Evolutionary conservation across 305 asterid species (phyloP).

Genomic region (Fraxinus dipetala): DNA sequence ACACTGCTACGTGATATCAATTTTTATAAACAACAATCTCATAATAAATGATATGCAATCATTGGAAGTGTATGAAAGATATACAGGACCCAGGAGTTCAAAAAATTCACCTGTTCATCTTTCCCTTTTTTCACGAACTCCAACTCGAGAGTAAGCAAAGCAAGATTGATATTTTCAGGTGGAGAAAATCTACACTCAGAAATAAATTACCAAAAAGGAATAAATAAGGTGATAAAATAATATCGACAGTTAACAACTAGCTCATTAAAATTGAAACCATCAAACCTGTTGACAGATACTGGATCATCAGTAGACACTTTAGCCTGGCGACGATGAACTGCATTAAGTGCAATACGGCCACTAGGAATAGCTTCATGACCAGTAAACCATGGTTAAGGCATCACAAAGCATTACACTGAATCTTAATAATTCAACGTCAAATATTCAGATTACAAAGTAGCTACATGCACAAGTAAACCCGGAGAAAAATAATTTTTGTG

Average conservation of each 20-base stretch:
- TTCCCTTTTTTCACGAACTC: conserved; percentile 89
- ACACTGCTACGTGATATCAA: not conserved
- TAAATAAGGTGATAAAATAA: not conserved
- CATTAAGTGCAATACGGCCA: conserved; percentile 78
- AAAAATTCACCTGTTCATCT: conserved; percentile 70
- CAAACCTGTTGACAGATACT: conserved; percentile 69
- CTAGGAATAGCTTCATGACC: conserved; percentile 51
- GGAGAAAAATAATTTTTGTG: not conserved
- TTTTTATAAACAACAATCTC: not conserved
- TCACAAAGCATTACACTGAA: conserved; percentile 17
- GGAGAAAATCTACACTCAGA: conserved; percentile 56
- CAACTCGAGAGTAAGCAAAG: conserved; percentile 82
- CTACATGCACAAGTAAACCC: not conserved
- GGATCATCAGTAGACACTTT: conserved; percentile 82
- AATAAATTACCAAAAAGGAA: conserved; percentile 23
- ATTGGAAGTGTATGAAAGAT: not conserved
- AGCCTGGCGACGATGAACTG: conserved; percentile 87
- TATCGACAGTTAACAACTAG: not conserved
- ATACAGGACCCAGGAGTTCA: not conserved
- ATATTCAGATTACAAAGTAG: not conserved
- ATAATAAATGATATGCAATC: not conserved
- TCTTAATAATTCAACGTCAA: conserved; percentile 4
- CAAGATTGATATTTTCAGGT: conserved; percentile 76
- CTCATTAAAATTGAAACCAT: conserved; percentile 2
- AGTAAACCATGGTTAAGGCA: conserved; percentile 73